A percentile compares a stretch with the other conserved stretches of the same genome.
Evolutionary conservation across 2,329 filamentous ascomycete species (phyloP).

Genomic region (Aspergillus sp.): DNA sequence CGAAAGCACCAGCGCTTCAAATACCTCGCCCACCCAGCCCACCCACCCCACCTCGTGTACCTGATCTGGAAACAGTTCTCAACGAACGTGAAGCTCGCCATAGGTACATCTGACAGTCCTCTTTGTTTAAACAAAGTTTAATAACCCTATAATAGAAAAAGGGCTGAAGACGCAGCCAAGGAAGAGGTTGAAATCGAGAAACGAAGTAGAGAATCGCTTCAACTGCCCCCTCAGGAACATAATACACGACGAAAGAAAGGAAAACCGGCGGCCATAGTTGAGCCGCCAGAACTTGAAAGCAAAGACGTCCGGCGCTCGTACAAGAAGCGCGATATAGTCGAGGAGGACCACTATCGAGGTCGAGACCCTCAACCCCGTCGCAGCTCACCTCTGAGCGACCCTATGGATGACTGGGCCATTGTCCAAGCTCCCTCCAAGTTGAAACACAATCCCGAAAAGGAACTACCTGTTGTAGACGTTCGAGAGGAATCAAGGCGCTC

Average conservation of each 20-base stretch:
- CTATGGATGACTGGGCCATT: constrained; percentile 75
- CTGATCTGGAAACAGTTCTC: constrained; percentile 40
- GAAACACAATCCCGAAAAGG: constrained; percentile 71
- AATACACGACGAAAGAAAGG: constrained; percentile 23
- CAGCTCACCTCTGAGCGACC: constrained; percentile 45
- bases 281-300: constrained; percentile 31
- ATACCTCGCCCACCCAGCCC: constrained; percentile 1
- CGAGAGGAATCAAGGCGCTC: constrained; percentile 75
- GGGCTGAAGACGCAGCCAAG: constrained; percentile 53
- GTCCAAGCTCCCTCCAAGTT: constrained; percentile 83
- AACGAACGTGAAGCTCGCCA: constrained; percentile 58
- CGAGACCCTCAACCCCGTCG: constrained; percentile 68
- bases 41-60: constrained; percentile 27
- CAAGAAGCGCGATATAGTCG: constrained; percentile 49
- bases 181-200: constrained; percentile 64
- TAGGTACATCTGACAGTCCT: constrained; percentile 40
- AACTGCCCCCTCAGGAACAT: constrained; percentile 17
- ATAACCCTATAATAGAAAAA: constrained; percentile 9
- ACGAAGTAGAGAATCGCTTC: constrained; percentile 36
- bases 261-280: constrained; percentile 20
- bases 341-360: constrained; percentile 64
- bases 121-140: neutral
- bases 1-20: neutral
- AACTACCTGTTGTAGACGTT: constrained; percentile 52
- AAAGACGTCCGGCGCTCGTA: constrained; percentile 20